Conservation (phyloP, 495 filamentous ascomycete species). For the Hyphodiscus hymeniophilus region DNA sequence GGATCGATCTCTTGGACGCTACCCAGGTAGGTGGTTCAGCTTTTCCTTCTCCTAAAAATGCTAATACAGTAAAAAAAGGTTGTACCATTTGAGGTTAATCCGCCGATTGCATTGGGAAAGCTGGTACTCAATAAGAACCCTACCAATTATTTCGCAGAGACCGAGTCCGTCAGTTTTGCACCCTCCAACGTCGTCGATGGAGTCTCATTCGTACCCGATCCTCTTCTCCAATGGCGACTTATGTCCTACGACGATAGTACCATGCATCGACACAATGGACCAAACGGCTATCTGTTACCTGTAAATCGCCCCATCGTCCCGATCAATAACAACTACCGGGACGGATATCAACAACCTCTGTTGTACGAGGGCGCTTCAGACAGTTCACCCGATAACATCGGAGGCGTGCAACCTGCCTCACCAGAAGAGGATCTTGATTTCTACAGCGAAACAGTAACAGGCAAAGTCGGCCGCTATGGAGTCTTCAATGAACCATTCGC, state of each 20-base stretch:
- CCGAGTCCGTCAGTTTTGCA: slow-evolving; percentile 9
- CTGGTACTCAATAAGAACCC: slow-evolving; percentile 11
- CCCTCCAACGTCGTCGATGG: slow-evolving; percentile 9
- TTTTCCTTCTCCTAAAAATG: too few relatives aligned
- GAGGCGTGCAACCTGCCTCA: not conserved
- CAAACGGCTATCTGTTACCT: slow-evolving; percentile 28
- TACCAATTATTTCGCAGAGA: slow-evolving; percentile 17
- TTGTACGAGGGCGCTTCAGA: slow-evolving; percentile 1
- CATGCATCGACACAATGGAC: slow-evolving; percentile 16
- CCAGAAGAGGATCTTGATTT: not conserved
- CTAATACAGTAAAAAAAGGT: too few relatives aligned
- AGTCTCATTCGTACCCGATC: slow-evolving; percentile 26
- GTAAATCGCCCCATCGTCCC: slow-evolving; percentile 32
- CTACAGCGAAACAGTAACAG: not conserved
- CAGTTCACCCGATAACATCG: slow-evolving; percentile 3
- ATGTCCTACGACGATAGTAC: slow-evolving; percentile 8
- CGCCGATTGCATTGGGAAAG: slow-evolving; percentile 3
- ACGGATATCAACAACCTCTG: slow-evolving; percentile 28
- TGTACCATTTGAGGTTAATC: slow-evolving; percentile 4
- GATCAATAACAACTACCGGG: slow-evolving; percentile 69
- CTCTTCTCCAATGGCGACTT: slow-evolving; percentile 19
- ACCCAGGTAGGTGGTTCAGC: too few relatives aligned
- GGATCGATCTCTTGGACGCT: slow-evolving; percentile 12
- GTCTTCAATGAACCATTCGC: slow-evolving; percentile 2
- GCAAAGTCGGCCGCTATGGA: not conserved